These are phyloP conservation scores for Helianthus tuberosus DNA, from an alignment of 129 eudicot genomes.

Conservation along the genomic window DNA sequence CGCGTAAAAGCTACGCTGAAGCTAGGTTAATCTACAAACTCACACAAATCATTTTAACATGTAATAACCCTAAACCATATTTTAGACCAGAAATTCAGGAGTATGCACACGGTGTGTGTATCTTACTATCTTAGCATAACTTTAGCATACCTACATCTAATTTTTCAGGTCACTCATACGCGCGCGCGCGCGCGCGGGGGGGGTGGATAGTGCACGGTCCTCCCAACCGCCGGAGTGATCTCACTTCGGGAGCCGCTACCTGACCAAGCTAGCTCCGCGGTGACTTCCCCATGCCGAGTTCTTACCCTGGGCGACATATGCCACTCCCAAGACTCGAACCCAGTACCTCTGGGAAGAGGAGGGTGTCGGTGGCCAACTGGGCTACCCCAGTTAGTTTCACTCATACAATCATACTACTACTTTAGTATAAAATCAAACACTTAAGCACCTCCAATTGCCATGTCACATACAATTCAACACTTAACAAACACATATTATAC, in stretches of 20 bases:
- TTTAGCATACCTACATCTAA: not conserved
- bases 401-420: not conserved
- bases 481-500: not conserved
- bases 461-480: not conserved
- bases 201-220: no score
- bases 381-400: no score
- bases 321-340: no score
- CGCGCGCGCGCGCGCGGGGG: no score
- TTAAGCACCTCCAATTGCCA: conserved; percentile 10
- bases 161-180: not conserved
- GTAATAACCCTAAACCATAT: not conserved
- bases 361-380: no score
- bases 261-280: no score
- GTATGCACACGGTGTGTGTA: not conserved
- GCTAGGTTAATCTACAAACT: conserved; percentile 10
- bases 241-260: no score
- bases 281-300: no score
- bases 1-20: conserved; percentile 24
- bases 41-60: not conserved
- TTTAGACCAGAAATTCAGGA: conserved; percentile 6
- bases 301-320: no score
- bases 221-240: no score
- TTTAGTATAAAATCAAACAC: conserved; percentile 4
- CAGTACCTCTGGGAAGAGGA: no score
- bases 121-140: not conserved